Percentiles rank a stretch among this genome's conserved stretches.
Conservation (phyloP, 306 rosid genomes). For the Quercus engelmannii region DNA sequence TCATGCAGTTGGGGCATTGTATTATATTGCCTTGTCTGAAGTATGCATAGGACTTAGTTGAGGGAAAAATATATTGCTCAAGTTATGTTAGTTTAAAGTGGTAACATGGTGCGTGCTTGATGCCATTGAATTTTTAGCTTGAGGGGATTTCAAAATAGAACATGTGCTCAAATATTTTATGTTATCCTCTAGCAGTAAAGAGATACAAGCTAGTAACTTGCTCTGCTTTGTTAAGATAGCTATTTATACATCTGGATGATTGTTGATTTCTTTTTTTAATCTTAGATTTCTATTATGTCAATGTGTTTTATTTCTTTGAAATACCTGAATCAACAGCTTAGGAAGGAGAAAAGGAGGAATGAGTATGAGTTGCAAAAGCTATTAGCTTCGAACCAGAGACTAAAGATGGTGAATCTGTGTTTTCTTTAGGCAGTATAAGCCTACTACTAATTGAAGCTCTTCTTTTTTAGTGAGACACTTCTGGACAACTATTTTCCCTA, state of each 20-base stretch:
- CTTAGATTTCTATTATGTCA: neutral
- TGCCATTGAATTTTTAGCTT: neutral
- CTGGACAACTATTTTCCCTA: neutral
- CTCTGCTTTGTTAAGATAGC: neutral
- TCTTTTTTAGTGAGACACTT: neutral
- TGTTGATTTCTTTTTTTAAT: neutral
- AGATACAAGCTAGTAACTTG: neutral
- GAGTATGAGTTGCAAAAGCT: slow-evolving; percentile 54
- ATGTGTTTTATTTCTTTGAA: slow-evolving; percentile 4
- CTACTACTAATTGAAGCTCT: neutral
- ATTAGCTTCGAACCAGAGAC: slow-evolving; percentile 60
- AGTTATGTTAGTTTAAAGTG: neutral
- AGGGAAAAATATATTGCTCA: neutral
- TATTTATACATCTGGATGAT: neutral
- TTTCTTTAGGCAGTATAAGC: neutral
- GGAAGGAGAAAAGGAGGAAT: slow-evolving; percentile 64
- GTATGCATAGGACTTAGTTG: neutral
- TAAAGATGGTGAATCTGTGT: slow-evolving; percentile 55
- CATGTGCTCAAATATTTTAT: neutral
- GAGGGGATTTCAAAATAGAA: neutral
- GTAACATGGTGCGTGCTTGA: neutral
- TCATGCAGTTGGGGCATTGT: neutral
- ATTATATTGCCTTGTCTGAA: neutral
- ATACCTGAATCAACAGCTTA: slow-evolving; percentile 54
- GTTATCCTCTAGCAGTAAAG: neutral